Base-by-base conservation (phyloP, 2,329 filamentous ascomycete species). In the Daldinia sp. region DNA sequence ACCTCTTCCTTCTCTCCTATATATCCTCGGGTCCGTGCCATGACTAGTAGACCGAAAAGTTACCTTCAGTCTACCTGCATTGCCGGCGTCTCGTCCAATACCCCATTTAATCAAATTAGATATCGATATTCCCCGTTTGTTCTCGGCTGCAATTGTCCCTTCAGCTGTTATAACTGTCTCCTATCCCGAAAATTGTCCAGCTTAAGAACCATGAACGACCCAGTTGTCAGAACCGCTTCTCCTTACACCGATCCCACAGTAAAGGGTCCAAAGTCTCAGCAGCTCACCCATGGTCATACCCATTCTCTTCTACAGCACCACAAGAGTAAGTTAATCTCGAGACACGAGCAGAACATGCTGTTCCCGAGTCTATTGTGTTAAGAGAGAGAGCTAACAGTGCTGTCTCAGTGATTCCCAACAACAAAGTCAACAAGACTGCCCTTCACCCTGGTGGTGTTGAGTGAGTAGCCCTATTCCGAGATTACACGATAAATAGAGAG, bases 361-460 rank as follows among this genome's bases (percentile, higher is more conserved):
- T 23, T 54, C 18, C 18, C 15, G 30, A 55, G 6, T 37, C n/a
- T 63, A 12, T 28, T 63, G 44, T 18, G 20, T 23, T 23, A 23
- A 30, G 6, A 33, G 7, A 54, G n/a, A 53, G 44, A 46, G 39
- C 74, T 77, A 63, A 78, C 69, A 35, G 35, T 33, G 20, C 41
- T 66, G 41, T 39, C 55, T 13, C 61, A 87, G 85, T 89, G 86
- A 81, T 86, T 80, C 76, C 80, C 78, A 86, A 81, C 77, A 87
- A 84, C 79, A 79, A 79, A 74, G 88, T 98, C 79, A 97, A 98
- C 89, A 95, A 94, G 86, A 98, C 94, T 77, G 89, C 89, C 77
- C 91, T 97, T 76, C 94, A 97, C 88, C 94, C 94, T 71, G 86
- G 89, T 81, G 94, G 94, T 90, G 92, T 98, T 75, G 87, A 92